Base-by-base conservation (phyloP, 345 rosid genomes). In the sweet orange (Citrus sinensis) region DNA sequence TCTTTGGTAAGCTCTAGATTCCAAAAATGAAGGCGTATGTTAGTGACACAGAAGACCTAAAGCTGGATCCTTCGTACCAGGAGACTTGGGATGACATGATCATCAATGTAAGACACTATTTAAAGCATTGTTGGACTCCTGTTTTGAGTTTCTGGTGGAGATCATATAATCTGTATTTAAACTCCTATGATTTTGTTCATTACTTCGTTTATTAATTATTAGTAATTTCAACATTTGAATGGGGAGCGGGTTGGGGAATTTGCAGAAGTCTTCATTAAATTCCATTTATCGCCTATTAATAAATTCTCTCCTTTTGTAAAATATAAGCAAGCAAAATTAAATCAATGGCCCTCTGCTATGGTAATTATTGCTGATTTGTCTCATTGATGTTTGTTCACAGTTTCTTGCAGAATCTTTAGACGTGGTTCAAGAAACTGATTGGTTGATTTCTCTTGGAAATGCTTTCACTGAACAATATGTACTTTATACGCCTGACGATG, bases 21-120 rank as follows among this genome's bases (percentile, higher is more conserved):
- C 98, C 96, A 84, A 95, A 95, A 86, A 92, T 95, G 98, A 93
- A 95, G 99, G 97, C 98, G 4, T 95, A 95, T 93, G 84, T 93
- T 87, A 87, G 89, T 70, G 99, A 95, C 86, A 90, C 98, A 10
- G 99, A 95, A 83, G 99, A 95, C 86, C 89, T 95, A 73, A 91
- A 91, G 94, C 90, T 86, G 83, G 97, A 95, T 87, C 94, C 97
- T 79, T 87, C 88, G 64, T 93, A 90, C 86, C 97, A 92, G 81
- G 99, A 95, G 87, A 91, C 90, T 24, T 95, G 99, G 99, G 99
- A 95, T 87, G 99, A 92, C 85, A 95, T 95, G 99, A 93, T 95
- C 77, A 89, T 95, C 86, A 87, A 88, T 83, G 99, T 95, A 85
- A 87, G 94, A 68, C 66, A 70, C 78, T 78, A 61, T 74, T 9